phyloP scores from a whole-genome alignment of 306 rosid species.

The Hippophae rhamnoides region DNA sequence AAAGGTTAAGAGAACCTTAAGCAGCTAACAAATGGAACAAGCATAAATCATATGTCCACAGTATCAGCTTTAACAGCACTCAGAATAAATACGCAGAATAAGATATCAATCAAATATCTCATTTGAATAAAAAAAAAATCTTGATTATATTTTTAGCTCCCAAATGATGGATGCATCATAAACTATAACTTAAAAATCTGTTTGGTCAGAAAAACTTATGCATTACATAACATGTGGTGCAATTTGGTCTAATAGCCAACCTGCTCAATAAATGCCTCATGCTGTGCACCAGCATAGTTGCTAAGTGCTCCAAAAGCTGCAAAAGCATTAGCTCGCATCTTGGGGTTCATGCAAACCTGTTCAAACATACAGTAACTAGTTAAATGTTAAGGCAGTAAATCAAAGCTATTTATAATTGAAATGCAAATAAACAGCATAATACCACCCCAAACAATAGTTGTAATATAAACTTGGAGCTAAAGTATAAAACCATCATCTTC shows the following conservation, averaged over 20 bases:
- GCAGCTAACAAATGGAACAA: background rate
- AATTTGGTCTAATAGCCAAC: conserved; percentile 28
- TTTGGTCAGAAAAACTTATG: background rate
- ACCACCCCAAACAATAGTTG: no score
- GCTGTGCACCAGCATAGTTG: conserved; percentile 51
- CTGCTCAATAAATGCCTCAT: conserved; percentile 88
- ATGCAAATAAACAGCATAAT: no score
- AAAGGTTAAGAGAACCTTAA: background rate
- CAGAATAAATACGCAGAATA: background rate
- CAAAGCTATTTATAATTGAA: no score
- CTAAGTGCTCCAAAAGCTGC: conserved; percentile 86
- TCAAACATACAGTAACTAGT: conserved; percentile 11
- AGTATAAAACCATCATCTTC: no score
- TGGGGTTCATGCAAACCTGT: conserved; percentile 57
- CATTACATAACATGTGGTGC: background rate
- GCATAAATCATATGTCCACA: background rate
- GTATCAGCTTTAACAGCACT: background rate
- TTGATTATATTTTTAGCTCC: background rate
- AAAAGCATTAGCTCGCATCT: conserved; percentile 85
- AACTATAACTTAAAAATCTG: background rate
- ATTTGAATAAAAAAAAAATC: background rate
- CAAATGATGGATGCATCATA: background rate
- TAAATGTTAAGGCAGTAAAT: background rate
- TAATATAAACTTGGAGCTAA: no score
- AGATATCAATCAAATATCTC: background rate